A percentile compares a stretch with the other conserved stretches of the same genome.
These are phyloP conservation scores for Amanita exitialis DNA, from an alignment of 768 basidiomycete species.

Conservation along the genomic window DNA sequence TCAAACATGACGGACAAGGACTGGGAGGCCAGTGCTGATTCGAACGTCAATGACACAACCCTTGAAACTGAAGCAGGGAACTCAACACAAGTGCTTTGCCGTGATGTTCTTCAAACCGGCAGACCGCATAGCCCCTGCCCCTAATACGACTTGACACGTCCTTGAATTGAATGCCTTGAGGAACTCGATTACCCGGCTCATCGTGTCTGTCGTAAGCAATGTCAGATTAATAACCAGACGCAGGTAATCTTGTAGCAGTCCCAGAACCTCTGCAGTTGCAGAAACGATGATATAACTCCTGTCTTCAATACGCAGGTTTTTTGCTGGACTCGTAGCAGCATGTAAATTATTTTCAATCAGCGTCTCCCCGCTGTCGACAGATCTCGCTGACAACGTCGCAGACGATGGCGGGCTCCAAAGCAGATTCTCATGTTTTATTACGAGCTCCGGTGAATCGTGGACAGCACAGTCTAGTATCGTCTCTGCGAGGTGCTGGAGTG, in stretches of 20 bases:
- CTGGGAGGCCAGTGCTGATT: slow-evolving; percentile 85
- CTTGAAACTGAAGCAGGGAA: slow-evolving; percentile 2
- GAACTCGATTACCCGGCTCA: slow-evolving; percentile 90
- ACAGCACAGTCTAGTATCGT: slow-evolving; percentile 76
- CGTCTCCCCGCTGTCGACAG: neutral
- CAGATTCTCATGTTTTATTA: slow-evolving; percentile 22
- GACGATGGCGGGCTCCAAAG: slow-evolving; percentile 14
- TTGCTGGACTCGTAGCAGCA: slow-evolving; percentile 21
- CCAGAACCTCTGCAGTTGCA: slow-evolving; percentile 71
- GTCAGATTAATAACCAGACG: slow-evolving; percentile 81
- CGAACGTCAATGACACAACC: slow-evolving; percentile 8
- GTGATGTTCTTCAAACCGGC: slow-evolving; percentile 98
- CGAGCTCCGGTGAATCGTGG: slow-evolving; percentile 64
- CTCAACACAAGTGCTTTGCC: slow-evolving; percentile 86
- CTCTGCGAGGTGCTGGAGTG: slow-evolving; percentile 63
- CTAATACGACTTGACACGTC: slow-evolving; percentile 95
- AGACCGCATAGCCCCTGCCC: slow-evolving; percentile 97
- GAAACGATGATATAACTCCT: slow-evolving; percentile 76
- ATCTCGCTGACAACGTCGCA: neutral
- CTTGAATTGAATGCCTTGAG: slow-evolving; percentile 97
- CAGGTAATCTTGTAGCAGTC: slow-evolving; percentile 76
- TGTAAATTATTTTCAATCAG: neutral
- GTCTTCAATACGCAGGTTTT: slow-evolving; percentile 74
- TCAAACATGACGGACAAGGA: slow-evolving; percentile 90
- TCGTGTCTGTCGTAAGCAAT: slow-evolving; percentile 88